These are phyloP conservation scores for Globisporangium cystogenes DNA, from an alignment of 352 stramenopile species.

Conservation along the genomic window DNA sequence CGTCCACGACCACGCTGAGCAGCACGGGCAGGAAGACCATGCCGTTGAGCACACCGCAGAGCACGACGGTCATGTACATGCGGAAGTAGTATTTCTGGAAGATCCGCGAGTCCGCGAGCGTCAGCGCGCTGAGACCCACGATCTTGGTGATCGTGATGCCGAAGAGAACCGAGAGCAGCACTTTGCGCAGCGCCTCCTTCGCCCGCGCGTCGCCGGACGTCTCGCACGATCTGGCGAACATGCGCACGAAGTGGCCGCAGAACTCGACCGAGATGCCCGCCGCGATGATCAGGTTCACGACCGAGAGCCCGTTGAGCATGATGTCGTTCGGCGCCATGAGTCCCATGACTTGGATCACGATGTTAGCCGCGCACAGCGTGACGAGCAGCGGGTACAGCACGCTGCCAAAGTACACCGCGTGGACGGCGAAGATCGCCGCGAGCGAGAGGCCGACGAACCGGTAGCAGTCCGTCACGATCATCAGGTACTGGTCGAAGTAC, in stretches of 20 bases:
- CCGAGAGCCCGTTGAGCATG: slow-evolving; percentile 75
- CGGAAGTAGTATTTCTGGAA: slow-evolving; percentile 91
- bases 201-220: slow-evolving; percentile 34
- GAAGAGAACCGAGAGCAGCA: slow-evolving; percentile 71
- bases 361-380: slow-evolving; percentile 31
- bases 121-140: slow-evolving; percentile 75
- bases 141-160: slow-evolving; percentile 88
- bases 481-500: slow-evolving; percentile 70
- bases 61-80: slow-evolving; percentile 84
- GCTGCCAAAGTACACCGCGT: slow-evolving; percentile 41
- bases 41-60: slow-evolving; percentile 76
- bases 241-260: slow-evolving; percentile 59
- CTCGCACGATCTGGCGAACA: slow-evolving; percentile 44
- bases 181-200: slow-evolving; percentile 38
- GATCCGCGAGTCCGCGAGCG: slow-evolving; percentile 74
- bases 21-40: slow-evolving; percentile 59
- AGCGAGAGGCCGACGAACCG: slow-evolving; percentile 42
- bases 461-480: slow-evolving; percentile 45
- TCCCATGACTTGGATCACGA: slow-evolving; percentile 55
- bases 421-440: slow-evolving; percentile 37
- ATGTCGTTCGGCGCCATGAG: slow-evolving; percentile 58
- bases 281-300: slow-evolving; percentile 76
- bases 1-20: slow-evolving; percentile 45
- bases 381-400: slow-evolving; percentile 44
- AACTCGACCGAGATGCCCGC: slow-evolving; percentile 77